Evolutionary conservation across 805 yeast species (phyloP), one percentile per base, ranked within the genome.

Genomic region (Yamadazyma laniorum): DNA sequence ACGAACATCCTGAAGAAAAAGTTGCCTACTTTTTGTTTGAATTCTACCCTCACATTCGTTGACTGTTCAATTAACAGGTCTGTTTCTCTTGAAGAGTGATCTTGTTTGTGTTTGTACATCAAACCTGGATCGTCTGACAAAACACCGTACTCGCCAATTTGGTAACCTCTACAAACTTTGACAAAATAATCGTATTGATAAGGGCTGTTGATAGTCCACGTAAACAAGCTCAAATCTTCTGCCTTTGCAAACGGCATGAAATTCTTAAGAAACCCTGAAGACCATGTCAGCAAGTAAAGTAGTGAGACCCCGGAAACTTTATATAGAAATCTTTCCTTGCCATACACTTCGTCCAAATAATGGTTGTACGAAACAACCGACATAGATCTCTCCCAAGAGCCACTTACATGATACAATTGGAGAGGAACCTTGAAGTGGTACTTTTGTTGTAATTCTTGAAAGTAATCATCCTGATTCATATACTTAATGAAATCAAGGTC

Each of bases 191-290:
- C 59, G 32, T 51, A 61, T 42, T 68, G 73, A n/a, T 41, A 42
- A n/a, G 33, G 37, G 27, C 43, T 61, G 44, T 68, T 68, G 32
- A 68, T 48, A 7, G 74, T 68, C 74, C 73, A 68, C 14, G 63
- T 52, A 39, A 51, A 65, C 26, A 68, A 49, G 34, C 54, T 55
- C 47, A 66, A 46, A 39, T 59, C 45, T 35, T 67, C 63, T 8
- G 43, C 38, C 41, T 55, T 56, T 18, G 57, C 43, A n/a, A 63
- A 49, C 0, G 74, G 74, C 37, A 67, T 42, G 45, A 68, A 67
- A 30, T 52, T 51, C 15, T 56, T 53, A 11, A 68, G 41, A 28
- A 65, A 68, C 2, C 54, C 63, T 2, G 42, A 30, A 1, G 65
- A 55, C 72, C 72, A 68, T 9, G 69, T 66, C 44, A 52, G 47